Conservation (phyloP, 2,329 filamentous ascomycete genomes). For the Penicillium sp. region DNA sequence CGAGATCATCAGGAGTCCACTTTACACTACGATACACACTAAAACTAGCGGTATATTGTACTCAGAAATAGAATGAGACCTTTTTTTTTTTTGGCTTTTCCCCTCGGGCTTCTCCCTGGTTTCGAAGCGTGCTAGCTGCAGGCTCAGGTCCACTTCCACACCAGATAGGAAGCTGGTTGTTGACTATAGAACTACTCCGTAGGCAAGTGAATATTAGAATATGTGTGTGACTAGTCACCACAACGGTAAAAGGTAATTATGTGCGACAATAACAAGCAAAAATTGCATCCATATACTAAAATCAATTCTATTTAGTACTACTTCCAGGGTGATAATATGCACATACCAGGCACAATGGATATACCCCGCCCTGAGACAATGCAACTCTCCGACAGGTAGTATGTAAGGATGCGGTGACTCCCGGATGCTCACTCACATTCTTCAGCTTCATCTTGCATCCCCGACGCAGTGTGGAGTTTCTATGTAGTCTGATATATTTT, state of each 20-base stretch:
- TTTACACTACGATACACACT: background rate
- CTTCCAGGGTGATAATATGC: background rate
- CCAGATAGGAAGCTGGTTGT: slow-evolving; percentile 5
- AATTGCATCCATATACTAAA: background rate
- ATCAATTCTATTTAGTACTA: background rate
- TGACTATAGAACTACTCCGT: background rate
- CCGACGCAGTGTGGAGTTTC: background rate
- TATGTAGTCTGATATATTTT: background rate
- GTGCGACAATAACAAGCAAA: background rate
- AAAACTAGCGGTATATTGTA: background rate
- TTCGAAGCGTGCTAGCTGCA: slow-evolving; percentile 4
- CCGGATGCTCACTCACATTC: slow-evolving; percentile 9
- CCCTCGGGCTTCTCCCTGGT: background rate
- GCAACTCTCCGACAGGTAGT: slow-evolving; percentile 1
- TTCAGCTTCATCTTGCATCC: slow-evolving; percentile 5
- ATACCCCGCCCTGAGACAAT: slow-evolving; percentile 7
- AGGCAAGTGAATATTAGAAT: background rate
- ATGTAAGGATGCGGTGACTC: slow-evolving; percentile 5
- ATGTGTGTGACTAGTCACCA: background rate
- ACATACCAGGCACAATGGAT: slow-evolving; percentile 3
- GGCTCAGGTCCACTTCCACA: background rate
- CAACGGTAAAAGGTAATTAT: background rate
- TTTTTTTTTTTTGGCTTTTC: background rate
- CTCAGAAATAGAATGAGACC: background rate
- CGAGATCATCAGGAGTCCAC: slow-evolving; percentile 8